These are phyloP conservation scores for Magnusiomyces fungicola DNA, from an alignment of 1,139 yeast species.

Conservation along the genomic window DNA sequence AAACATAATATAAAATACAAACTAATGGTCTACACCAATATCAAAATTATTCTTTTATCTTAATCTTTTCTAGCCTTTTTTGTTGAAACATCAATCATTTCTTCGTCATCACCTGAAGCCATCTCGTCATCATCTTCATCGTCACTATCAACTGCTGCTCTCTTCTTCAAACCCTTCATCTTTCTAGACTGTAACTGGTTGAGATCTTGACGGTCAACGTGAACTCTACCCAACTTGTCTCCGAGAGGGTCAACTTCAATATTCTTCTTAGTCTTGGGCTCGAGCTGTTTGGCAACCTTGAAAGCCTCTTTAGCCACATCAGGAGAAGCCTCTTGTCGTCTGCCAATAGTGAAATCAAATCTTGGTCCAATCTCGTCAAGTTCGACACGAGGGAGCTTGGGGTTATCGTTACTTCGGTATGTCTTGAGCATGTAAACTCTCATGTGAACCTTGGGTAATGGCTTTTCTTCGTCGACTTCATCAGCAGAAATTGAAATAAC, in stretches of 20 bases:
- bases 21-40: too few relatives aligned
- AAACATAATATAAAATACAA: too few relatives aligned
- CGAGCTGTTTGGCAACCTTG: constrained; percentile 74
- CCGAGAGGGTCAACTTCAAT: constrained; percentile 84
- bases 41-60: too few relatives aligned
- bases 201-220: constrained; percentile 92
- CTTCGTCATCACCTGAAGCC: constrained; percentile 17
- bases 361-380: constrained; percentile 95
- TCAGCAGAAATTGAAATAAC: constrained; percentile 78
- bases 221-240: constrained; percentile 94
- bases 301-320: constrained; percentile 88
- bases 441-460: constrained; percentile 75
- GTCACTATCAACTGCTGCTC: constrained; percentile 60
- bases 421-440: constrained; percentile 86
- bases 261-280: constrained; percentile 81
- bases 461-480: constrained; percentile 58
- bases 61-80: constrained; percentile 18
- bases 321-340: constrained; percentile 76
- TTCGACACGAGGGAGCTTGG: constrained; percentile 89
- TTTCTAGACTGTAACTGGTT: constrained; percentile 88
- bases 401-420: constrained; percentile 57
- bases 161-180: constrained; percentile 94
- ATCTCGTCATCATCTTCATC: constrained; percentile 31
- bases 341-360: constrained; percentile 84
- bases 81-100: constrained; percentile 12